These are phyloP conservation scores for Spathaspora gorwiae DNA, from an alignment of 805 yeast genomes.

Conservation along the genomic window DNA sequence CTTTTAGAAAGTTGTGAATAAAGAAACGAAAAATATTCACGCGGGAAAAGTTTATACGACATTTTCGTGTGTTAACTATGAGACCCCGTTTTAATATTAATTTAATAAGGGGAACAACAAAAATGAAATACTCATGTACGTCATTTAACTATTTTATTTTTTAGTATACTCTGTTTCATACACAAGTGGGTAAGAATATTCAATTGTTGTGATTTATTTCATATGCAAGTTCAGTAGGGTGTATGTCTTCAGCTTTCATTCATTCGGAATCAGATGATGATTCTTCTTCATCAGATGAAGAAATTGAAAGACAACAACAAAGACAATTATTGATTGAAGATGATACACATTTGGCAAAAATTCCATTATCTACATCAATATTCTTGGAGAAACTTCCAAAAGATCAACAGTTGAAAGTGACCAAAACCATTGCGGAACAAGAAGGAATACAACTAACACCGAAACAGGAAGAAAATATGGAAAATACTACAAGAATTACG, in stretches of 20 bases:
- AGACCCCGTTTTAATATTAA: no score
- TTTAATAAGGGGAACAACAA: no score
- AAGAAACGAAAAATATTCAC: no score
- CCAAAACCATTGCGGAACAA: conserved; percentile 4
- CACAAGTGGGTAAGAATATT: no score
- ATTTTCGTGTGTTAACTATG: no score
- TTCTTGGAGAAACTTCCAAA: conserved; percentile 10
- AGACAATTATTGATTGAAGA: neutral
- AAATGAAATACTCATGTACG: no score
- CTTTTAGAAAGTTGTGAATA: no score
- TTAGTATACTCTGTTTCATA: no score
- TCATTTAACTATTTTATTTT: no score
- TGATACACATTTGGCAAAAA: conserved; percentile 7
- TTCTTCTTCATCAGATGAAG: conserved; percentile 1
- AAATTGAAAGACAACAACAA: neutral
- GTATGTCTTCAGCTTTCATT: conserved; percentile 1
- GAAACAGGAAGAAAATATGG: neutral
- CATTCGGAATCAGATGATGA: conserved; percentile 8
- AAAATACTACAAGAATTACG: neutral
- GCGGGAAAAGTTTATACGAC: no score
- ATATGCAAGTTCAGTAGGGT: no score
- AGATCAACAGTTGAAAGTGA: conserved; percentile 8
- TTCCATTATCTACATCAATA: conserved; percentile 17
- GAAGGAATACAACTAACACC: neutral
- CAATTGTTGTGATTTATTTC: no score